phyloP scores from a whole-genome alignment of 2,329 filamentous ascomycete genomes.

The Colletotrichum agaves region DNA sequence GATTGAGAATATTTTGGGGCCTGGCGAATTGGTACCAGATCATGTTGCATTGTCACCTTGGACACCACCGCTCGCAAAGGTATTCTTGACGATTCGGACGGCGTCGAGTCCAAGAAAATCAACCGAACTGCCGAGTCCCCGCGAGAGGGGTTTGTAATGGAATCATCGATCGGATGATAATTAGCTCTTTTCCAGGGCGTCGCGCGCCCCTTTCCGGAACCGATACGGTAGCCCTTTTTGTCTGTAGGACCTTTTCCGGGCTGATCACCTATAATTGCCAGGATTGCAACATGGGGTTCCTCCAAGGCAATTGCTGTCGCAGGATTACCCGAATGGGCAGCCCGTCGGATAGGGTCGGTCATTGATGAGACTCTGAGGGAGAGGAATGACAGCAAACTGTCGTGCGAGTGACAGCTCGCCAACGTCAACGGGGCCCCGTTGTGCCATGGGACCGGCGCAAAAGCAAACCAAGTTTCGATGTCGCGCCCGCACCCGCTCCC shows the following conservation, averaged over 20 bases:
- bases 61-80: neutral
- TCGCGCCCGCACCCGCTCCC: too few species aligned
- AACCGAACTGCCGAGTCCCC: conserved; percentile 14
- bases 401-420: conserved; percentile 17
- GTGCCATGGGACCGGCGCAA: neutral
- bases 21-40: conserved; percentile 13
- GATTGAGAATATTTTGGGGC: neutral
- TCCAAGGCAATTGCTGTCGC: conserved; percentile 16
- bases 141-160: conserved; percentile 22
- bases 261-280: conserved; percentile 16
- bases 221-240: conserved; percentile 7
- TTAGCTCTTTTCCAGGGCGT: conserved; percentile 11
- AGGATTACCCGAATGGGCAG: conserved; percentile 15
- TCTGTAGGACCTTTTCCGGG: neutral
- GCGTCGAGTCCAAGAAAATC: conserved; percentile 15
- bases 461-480: too few species aligned
- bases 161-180: conserved; percentile 35
- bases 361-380: conserved; percentile 4
- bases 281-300: conserved; percentile 17
- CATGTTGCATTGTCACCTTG: neutral
- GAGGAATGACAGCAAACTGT: conserved; percentile 12
- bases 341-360: neutral
- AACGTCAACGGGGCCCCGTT: conserved; percentile 11
- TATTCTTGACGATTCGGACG: neutral
- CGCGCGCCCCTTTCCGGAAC: conserved; percentile 14